Evolutionary conservation across 1,139 yeast genomes (phyloP), one percentile per base, ranked within the genome.

Genomic region (Pichia terricola): DNA sequence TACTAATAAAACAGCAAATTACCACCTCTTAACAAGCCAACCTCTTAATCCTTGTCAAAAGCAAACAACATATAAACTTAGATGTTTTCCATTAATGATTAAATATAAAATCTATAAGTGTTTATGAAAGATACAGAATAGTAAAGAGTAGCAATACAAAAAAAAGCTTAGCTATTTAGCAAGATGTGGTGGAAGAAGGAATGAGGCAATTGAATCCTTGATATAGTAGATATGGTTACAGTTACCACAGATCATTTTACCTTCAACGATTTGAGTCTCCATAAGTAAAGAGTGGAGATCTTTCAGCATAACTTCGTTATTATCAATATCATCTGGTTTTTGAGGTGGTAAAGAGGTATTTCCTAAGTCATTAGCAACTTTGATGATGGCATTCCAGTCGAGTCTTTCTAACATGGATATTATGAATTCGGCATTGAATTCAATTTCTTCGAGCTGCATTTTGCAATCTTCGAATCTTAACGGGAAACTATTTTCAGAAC

Each of bases 151-250:
- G 22, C 22, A 16, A 16, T 16, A 16, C 22, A 16, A 16, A 16
- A 16, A 16, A 16, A 16, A 16, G 22, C 22, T 16, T 16, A 16
- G n/a, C 35, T 39, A 43, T 41, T 58, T 75, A 7, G 83, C 86
- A 55, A 91, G 72, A 63, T 91, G 97, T 25, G 98, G 97, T 39
- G 98, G 97, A 43, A 91, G 73, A 49, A 91, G 69, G 64, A 91
- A 85, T 70, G 91, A 91, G 40, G 99, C 96, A 56, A 91, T 88
- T 46, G 91, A 79, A 69, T 88, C 89, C 66, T 89, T 89, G 66
- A 91, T 85, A 66, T 82, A 78, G 65, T 89, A 94, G 16, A 84
- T 70, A 62, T 91, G 97, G 2, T 77, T 80, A 62, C 99, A 91
- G 64, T 81, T 82, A 30, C 76, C 72, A 62, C 99, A 91, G 22